Base-by-base conservation (phyloP, 2,329 filamentous ascomycete species). In the Scedosporium apiospermum region DNA sequence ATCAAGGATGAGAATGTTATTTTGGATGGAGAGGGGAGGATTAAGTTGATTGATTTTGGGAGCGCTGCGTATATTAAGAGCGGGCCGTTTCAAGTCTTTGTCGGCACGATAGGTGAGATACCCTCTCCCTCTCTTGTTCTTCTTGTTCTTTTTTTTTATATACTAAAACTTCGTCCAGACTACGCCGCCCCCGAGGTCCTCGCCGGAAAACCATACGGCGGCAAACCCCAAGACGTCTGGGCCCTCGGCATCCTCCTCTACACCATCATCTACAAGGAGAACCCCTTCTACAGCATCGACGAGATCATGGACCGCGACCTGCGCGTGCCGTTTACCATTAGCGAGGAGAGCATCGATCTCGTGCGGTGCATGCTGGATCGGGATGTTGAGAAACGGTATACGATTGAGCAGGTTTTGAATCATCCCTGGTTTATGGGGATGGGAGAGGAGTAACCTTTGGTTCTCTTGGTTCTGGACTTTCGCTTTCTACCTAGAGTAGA, bases 1-100 rank as follows among this genome's bases (percentile, higher is more conserved):
- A 98, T 99, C 82, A 99, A 99, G 74, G 95, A 99, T 70, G 95
- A 99, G 76, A 99, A 99, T 69, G 91, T 99, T 34, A 90, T 99
- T 62, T 80, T 99, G 16, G 95, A 99, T 71, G 93, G 95, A 42
- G 93, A 98, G 72, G 93, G 93, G 27, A 88, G 89, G 68, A 96
- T 99, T 76, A 98, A 97, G 77, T 80, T 99, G 70, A 98, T 98
- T 68, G 95, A 99, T 75, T 99, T 99, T 76, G 95, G 95, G 64
- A 97, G 93, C 72, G 95, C 95, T 64, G 93, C 95, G 65, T 99
- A 99, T 73, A 96, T 98, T 79, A 97, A 96, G 78, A 97, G 89
- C 73, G 95, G 95, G 14, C 95, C 95, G 57, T 99, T 99, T 80
- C 93, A 98, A 73, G 95, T 99, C 14, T 99, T 99, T 77, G 95